Evolutionary conservation across 2,329 filamentous ascomycete genomes (phyloP), one percentile per base, ranked within the genome.

Genomic region (Aspergillus hiratsukae): DNA sequence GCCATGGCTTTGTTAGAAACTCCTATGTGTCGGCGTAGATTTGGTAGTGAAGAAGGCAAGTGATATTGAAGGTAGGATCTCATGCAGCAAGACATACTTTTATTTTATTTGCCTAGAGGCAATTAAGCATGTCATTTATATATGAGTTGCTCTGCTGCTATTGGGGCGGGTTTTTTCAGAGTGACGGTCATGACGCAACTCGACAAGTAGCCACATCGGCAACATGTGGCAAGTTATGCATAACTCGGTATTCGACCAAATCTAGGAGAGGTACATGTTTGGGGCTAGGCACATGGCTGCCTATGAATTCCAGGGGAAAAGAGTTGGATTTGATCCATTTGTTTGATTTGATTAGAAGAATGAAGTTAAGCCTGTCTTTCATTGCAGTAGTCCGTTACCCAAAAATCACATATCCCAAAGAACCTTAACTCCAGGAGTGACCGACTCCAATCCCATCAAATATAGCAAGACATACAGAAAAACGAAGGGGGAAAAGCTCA

Each of bases 131-230:
- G 11, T 10, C 23, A 27, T 46, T 46, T 46, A 46, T 46, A n/a
- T 11, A 43, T 2, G n/a, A 43, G n/a, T 43, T 4, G 14, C 31
- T 7, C 11, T 17, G 14, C 4, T 37, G 31, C 31, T 37, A 37
- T 37, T 31, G 29, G 29, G 29, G 23, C 14, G 14, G 4, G 23
- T 23, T 23, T 23, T 23, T 43, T 54, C 52, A 54, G 52, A 21
- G 37, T 54, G 52, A 54, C 27, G 52, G 25, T 50, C 14, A 46
- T 46, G 43, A 46, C 29, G 49, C 35, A 51, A 28, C 28, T 37
- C 9, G 6, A 51, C 6, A 46, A 46, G 43, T 17, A 21, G 43
- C 43, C 25, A 46, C 19, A 23, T 3, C 23, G 23, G 43, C 6
- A 5, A 19, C 19, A 14, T 10, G 43, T 27, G 43, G 43, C 43